Conservation (phyloP, 1,139 yeast species). For the Yamadazyma diospyri region DNA sequence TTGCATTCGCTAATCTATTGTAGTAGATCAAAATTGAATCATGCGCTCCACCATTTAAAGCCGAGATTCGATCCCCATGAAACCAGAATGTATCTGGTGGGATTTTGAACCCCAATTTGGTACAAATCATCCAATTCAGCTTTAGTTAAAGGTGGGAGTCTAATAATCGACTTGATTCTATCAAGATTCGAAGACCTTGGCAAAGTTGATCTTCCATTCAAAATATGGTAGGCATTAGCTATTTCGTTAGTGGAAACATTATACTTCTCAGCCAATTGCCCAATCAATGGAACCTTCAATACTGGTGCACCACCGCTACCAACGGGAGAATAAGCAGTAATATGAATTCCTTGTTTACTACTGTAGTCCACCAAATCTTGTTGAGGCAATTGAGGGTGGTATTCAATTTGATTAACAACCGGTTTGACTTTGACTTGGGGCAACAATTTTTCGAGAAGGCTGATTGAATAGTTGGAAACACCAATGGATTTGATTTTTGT, state of each 20-base stretch:
- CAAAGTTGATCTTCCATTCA: slow-evolving; percentile 27
- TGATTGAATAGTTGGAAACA: slow-evolving; percentile 31
- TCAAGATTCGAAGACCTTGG: slow-evolving; percentile 36
- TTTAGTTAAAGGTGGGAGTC: slow-evolving; percentile 34
- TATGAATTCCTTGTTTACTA: slow-evolving; percentile 20
- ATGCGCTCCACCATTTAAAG: slow-evolving; percentile 30
- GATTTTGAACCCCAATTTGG: slow-evolving; percentile 37
- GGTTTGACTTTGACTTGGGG: slow-evolving; percentile 27
- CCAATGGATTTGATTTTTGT: slow-evolving; percentile 30
- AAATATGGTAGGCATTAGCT: slow-evolving; percentile 32
- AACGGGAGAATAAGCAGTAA: slow-evolving; percentile 35
- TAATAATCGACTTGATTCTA: slow-evolving; percentile 25
- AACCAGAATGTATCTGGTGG: slow-evolving; percentile 31
- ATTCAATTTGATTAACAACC: slow-evolving; percentile 35
- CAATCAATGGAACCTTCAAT: slow-evolving; percentile 25
- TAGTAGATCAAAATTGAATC: no score
- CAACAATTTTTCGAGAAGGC: slow-evolving; percentile 24
- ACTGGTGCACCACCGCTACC: slow-evolving; percentile 37
- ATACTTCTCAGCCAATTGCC: slow-evolving; percentile 30
- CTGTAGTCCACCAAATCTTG: slow-evolving; percentile 30
- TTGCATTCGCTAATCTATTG: no score
- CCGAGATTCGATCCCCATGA: slow-evolving; percentile 36
- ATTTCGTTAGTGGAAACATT: slow-evolving; percentile 29
- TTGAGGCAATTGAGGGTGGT: slow-evolving; percentile 39
- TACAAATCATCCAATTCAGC: slow-evolving; percentile 41